Percentiles rank a stretch among this genome's conserved stretches.
These are phyloP conservation scores for Breviolum minutum DNA, from an alignment of 73 alveolate species.

Conservation along the genomic window DNA sequence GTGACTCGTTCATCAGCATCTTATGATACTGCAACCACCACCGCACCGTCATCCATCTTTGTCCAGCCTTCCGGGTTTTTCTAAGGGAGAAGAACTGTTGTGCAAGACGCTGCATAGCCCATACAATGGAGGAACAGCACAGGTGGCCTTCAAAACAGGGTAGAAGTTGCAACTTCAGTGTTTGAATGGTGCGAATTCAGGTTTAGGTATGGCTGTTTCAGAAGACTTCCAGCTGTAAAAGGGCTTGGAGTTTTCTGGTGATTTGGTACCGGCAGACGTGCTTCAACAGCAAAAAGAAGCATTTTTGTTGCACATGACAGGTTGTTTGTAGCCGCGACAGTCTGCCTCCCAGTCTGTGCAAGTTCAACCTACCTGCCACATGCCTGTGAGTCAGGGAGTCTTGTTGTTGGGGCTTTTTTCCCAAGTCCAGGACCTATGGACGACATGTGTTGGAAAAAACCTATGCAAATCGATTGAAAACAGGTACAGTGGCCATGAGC, in stretches of 20 bases:
- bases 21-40: no score
- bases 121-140: conserved; percentile 87
- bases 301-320: background rate
- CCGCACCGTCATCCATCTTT: no score
- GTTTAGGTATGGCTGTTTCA: no score
- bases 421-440: background rate
- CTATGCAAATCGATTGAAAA: background rate
- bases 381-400: background rate
- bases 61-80: no score
- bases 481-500: conserved; percentile 78
- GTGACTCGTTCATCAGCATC: no score
- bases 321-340: conserved; percentile 61
- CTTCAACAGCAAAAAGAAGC: no score
- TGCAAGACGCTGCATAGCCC: conserved; percentile 89
- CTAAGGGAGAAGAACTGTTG: conserved; percentile 52
- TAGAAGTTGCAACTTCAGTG: background rate
- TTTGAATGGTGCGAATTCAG: no score
- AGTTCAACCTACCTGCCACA: no score
- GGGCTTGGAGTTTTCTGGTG: no score
- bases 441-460: background rate
- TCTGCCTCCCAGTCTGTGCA: background rate
- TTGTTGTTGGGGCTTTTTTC: background rate
- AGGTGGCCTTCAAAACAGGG: background rate
- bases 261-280: no score
- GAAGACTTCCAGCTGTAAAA: no score